Evolutionary conservation across 106 monocot genomes (phyloP).

Genomic region (Dendrobium catenatum): DNA sequence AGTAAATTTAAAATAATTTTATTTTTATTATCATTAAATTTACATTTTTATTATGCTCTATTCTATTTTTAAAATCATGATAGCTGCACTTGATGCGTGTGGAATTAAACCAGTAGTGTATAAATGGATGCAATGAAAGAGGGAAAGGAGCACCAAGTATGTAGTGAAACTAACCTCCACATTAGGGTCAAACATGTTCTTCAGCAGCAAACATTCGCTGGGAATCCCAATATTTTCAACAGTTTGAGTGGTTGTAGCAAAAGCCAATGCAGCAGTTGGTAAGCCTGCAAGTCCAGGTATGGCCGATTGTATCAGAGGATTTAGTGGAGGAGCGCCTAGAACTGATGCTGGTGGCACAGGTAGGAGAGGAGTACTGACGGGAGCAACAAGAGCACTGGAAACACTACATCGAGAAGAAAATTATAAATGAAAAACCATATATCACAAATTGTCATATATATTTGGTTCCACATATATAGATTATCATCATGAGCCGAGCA

Average conservation of each 20-base stretch:
- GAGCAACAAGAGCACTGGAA: conserved; percentile 8
- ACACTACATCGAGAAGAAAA: conserved; percentile 11
- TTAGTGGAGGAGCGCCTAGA: conserved; percentile 22
- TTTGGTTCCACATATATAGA: background rate
- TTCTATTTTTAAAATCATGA: no score
- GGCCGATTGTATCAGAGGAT: conserved; percentile 6
- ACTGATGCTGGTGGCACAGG: conserved; percentile 16
- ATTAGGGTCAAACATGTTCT: conserved; percentile 96
- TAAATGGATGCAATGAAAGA: background rate
- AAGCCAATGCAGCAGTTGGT: conserved; percentile 11
- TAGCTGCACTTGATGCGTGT: no score
- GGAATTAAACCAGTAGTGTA: background rate
- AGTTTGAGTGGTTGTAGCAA: conserved; percentile 8
- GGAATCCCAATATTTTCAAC: conserved; percentile 44
- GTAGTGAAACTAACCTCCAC: conserved; percentile 52
- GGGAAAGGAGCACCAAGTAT: background rate
- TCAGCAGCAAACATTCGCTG: conserved; percentile 80
- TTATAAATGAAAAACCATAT: background rate
- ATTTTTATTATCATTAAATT: no score
- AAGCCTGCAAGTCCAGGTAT: conserved; percentile 20
- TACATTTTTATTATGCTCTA: no score
- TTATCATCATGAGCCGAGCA: background rate
- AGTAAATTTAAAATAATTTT: no score
- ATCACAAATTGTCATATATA: no score
- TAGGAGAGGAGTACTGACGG: conserved; percentile 2